Percentiles rank a stretch among this genome's conserved stretches.
phyloP scores from a whole-genome alignment of 2,329 filamentous ascomycete species.

The Cytospora paraplurivora region DNA sequence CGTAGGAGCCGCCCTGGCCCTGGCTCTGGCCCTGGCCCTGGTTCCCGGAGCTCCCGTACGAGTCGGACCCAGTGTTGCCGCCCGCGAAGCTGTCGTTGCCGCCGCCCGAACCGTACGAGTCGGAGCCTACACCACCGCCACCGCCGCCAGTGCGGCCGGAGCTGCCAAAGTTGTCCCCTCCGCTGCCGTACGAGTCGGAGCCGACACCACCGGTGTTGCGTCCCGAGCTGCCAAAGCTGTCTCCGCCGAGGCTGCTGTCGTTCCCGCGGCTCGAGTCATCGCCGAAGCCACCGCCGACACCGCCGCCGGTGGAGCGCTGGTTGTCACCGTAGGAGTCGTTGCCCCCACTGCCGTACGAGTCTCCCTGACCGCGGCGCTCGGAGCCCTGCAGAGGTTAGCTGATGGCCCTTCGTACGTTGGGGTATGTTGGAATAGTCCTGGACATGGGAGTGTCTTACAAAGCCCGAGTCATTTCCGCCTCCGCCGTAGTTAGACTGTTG shows the following conservation, averaged over 20 bases:
- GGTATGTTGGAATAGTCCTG: slow-evolving; percentile 11
- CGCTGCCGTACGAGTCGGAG: slow-evolving; percentile 12
- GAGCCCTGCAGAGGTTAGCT: slow-evolving; percentile 29
- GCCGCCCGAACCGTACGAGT: slow-evolving; percentile 3
- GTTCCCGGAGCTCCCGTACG: slow-evolving; percentile 25
- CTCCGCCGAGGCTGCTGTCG: slow-evolving; percentile 31
- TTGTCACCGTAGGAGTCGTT: slow-evolving; percentile 34
- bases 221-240: slow-evolving; percentile 16
- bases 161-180: slow-evolving; percentile 25
- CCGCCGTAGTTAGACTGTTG: slow-evolving; percentile 32
- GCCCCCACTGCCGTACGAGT: slow-evolving; percentile 30
- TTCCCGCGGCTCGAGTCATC: slow-evolving; percentile 28
- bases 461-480: slow-evolving; percentile 33
- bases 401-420: background rate
- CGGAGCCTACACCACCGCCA: slow-evolving; percentile 9
- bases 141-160: slow-evolving; percentile 19
- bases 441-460: slow-evolving; percentile 13
- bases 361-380: slow-evolving; percentile 28
- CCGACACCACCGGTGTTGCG: slow-evolving; percentile 6
- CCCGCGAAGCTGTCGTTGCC: slow-evolving; percentile 29
- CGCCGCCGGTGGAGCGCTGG: slow-evolving; percentile 31
- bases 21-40: background rate
- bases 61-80: slow-evolving; percentile 18
- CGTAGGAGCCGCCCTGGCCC: slow-evolving; percentile 13
- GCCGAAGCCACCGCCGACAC: slow-evolving; percentile 32